phyloP scores from a whole-genome alignment of 176 grass and related monocot species.

The Eremochloa ophiuroides region DNA sequence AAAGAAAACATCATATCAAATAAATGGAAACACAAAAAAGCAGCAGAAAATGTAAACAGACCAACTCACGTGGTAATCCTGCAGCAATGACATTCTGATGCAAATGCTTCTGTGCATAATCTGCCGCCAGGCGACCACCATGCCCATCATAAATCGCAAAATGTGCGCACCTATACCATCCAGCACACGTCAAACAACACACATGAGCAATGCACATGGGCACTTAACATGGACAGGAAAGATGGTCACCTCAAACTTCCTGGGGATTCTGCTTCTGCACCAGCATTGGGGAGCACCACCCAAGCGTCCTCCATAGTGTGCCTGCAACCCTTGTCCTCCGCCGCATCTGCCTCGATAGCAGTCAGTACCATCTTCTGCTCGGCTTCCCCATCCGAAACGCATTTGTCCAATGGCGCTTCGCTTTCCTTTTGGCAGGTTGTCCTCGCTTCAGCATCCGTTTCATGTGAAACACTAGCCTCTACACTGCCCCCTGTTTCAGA shows the following conservation, averaged over 20 bases:
- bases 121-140: conserved; percentile 71
- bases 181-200: not conserved
- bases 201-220: not conserved
- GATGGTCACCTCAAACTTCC: conserved; percentile 58
- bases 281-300: conserved; percentile 61
- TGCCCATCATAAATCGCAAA: conserved; percentile 92
- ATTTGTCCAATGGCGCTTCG: not conserved
- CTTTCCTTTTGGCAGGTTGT: not conserved
- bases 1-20: not conserved
- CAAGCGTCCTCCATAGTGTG: conserved; percentile 85
- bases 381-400: conserved; percentile 1
- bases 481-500: not conserved
- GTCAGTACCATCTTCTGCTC: conserved; percentile 29
- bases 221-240: not conserved
- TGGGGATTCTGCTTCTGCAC: conserved; percentile 38
- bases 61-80: conserved; percentile 99
- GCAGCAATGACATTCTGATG: conserved; percentile 72
- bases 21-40: conserved; percentile 4
- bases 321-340: conserved; percentile 86
- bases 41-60: conserved; percentile 69
- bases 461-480: not conserved
- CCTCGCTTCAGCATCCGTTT: conserved; percentile 22
- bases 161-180: conserved; percentile 60
- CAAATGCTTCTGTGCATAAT: conserved; percentile 79
- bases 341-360: conserved; percentile 62